These are phyloP conservation scores for Dichomitus squalens DNA, from an alignment of 1,284 basidiomycete species.

Conservation along the genomic window DNA sequence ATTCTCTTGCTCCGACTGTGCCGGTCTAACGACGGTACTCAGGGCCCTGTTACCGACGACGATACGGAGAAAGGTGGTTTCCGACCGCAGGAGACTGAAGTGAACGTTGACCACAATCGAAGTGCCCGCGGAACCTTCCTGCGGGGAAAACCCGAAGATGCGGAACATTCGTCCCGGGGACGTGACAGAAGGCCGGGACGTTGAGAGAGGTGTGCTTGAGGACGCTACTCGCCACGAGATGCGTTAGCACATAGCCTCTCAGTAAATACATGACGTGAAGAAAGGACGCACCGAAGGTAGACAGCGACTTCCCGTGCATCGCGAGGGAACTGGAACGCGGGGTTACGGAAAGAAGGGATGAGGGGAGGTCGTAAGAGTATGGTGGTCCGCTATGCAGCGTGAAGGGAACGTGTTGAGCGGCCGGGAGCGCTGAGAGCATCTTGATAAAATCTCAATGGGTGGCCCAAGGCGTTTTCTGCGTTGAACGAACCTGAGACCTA, in stretches of 20 bases:
- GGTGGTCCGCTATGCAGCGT: constrained; percentile 13
- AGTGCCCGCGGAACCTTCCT: constrained; percentile 59
- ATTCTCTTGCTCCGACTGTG: constrained; percentile 44
- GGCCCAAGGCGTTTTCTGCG: neutral
- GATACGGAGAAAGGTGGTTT: constrained; percentile 63
- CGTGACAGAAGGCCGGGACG: constrained; percentile 16
- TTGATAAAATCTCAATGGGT: constrained; percentile 7
- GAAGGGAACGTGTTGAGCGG: constrained; percentile 10
- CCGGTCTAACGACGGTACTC: constrained; percentile 55
- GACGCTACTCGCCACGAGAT: neutral
- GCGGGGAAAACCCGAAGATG: constrained; percentile 60
- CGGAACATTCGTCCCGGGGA: constrained; percentile 57
- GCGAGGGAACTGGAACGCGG: constrained; percentile 6
- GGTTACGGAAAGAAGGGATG: constrained; percentile 7
- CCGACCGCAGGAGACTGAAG: constrained; percentile 49
- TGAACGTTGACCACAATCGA: constrained; percentile 63
- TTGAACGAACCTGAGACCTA: neutral
- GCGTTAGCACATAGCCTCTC: neutral
- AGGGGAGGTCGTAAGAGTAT: constrained; percentile 13
- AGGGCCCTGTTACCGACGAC: constrained; percentile 65
- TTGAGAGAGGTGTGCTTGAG: neutral
- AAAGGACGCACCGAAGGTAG: constrained; percentile 5
- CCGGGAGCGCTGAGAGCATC: constrained; percentile 20
- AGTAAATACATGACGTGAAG: neutral
- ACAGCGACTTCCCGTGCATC: constrained; percentile 13